phyloP scores from a whole-genome alignment of 768 basidiomycete genomes.

The Boletus rubropictus region DNA sequence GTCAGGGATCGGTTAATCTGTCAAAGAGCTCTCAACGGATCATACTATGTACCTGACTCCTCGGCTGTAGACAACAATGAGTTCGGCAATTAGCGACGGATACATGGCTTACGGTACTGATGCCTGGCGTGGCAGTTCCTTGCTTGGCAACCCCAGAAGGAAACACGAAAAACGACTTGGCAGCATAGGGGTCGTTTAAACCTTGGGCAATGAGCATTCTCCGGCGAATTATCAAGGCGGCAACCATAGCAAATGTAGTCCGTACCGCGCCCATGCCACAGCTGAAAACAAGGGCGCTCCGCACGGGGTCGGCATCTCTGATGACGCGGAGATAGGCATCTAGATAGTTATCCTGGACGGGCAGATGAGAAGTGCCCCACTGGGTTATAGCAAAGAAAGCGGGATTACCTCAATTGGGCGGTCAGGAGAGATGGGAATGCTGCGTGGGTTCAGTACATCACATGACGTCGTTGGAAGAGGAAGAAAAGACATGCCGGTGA shows the following conservation, averaged over 20 bases:
- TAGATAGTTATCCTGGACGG: slow-evolving; percentile 78
- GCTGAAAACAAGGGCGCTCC: slow-evolving; percentile 84
- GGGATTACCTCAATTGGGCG: slow-evolving; percentile 74
- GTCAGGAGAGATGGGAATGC: slow-evolving; percentile 93
- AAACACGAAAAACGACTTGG: slow-evolving; percentile 27
- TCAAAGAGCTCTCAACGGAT: neutral
- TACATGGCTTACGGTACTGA: slow-evolving; percentile 42
- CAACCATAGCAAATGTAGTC: slow-evolving; percentile 97
- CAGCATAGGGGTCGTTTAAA: slow-evolving; percentile 71
- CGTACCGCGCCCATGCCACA: slow-evolving; percentile 97
- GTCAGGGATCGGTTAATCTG: slow-evolving; percentile 6
- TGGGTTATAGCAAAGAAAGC: neutral
- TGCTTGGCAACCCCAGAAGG: slow-evolving; percentile 10
- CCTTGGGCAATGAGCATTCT: slow-evolving; percentile 63
- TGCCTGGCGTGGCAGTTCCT: slow-evolving; percentile 31
- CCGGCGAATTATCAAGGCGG: slow-evolving; percentile 79
- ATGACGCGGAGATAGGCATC: slow-evolving; percentile 89
- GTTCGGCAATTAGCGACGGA: neutral
- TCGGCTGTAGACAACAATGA: slow-evolving; percentile 18
- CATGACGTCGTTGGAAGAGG: neutral
- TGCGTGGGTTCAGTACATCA: slow-evolving; percentile 27
- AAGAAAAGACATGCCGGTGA: slow-evolving; percentile 50
- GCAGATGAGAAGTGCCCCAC: neutral
- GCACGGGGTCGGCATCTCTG: slow-evolving; percentile 68
- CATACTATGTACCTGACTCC: slow-evolving; percentile 28